Evolutionary conservation across 192 early-diverging fungal genomes (phyloP).

Genomic region (Rhizoclosmatium sp.): DNA sequence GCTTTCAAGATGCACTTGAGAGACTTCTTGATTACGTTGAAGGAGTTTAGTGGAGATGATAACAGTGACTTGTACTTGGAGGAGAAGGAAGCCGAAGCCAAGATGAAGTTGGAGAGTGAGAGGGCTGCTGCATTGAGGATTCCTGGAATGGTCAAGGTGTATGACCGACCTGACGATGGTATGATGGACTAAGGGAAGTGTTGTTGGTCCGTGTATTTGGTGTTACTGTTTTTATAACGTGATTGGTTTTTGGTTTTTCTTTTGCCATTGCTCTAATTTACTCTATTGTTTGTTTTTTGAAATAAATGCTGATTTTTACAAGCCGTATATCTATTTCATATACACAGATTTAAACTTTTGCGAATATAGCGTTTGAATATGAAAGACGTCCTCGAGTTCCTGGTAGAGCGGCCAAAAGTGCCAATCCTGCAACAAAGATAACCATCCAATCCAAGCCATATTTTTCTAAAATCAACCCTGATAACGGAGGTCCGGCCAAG

Average conservation of each 20-base stretch:
- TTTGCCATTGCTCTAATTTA: too few species aligned
- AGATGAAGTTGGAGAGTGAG: constrained; percentile 79
- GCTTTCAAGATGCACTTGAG: constrained; percentile 91
- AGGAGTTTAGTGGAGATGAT: constrained; percentile 91
- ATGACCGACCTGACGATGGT: constrained; percentile 55
- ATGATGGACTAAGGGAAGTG: constrained; percentile 49
- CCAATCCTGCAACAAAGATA: constrained; percentile 19
- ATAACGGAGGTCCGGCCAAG: constrained; percentile 26
- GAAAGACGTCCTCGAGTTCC: too few species aligned
- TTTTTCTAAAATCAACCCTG: constrained; percentile 4
- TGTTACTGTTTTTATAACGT: too few species aligned
- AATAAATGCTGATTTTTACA: too few species aligned
- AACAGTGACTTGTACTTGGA: constrained; percentile 82
- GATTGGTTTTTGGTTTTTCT: too few species aligned
- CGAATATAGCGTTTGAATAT: too few species aligned
- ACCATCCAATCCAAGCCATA: constrained; percentile 16
- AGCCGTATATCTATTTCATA: too few species aligned
- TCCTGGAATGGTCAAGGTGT: constrained; percentile 97
- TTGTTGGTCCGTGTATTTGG: too few species aligned
- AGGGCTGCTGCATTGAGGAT: constrained; percentile 83
- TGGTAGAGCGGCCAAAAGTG: background rate
- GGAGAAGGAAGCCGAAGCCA: constrained; percentile 87
- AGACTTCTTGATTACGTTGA: constrained; percentile 83
- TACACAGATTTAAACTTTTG: too few species aligned
- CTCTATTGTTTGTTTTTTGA: too few species aligned